These are phyloP conservation scores for Taiwanofungus camphoratus DNA, from an alignment of 1,284 basidiomycete species.

Conservation along the genomic window DNA sequence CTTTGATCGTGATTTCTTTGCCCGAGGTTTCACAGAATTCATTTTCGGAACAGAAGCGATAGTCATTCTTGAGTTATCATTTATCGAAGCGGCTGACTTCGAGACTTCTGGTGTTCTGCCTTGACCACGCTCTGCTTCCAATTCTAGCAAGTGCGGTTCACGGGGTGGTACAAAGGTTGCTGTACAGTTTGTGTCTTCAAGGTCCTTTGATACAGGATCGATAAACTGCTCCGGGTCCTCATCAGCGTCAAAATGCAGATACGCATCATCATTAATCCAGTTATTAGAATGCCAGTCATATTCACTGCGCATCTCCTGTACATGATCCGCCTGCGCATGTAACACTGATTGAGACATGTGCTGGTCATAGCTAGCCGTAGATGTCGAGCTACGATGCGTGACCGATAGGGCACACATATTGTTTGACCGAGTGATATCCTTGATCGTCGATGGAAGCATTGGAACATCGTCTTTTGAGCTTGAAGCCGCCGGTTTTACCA, in stretches of 20 bases:
- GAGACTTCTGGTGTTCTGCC: background rate
- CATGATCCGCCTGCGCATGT: background rate
- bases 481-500: conserved; percentile 11
- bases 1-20: conserved; percentile 17
- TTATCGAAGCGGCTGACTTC: background rate
- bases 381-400: no score
- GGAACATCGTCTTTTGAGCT: conserved; percentile 16
- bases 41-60: background rate
- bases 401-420: no score
- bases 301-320: no score
- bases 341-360: background rate
- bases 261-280: conserved; percentile 18
- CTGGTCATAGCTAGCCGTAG: no score
- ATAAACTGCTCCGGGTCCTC: conserved; percentile 8
- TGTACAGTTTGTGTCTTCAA: no score
- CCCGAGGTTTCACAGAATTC: background rate
- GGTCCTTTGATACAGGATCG: no score
- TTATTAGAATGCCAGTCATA: conserved; percentile 4
- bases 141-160: no score
- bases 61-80: no score
- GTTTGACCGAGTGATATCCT: no score
- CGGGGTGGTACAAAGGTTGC: no score
- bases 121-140: no score
- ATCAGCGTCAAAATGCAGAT: conserved; percentile 33
- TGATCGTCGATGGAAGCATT: conserved; percentile 10